A percentile compares a stretch with the other conserved stretches of the same genome.
These are phyloP conservation scores for Populus hybrid DNA, from an alignment of 441 rosid genomes.

Conservation along the genomic window DNA sequence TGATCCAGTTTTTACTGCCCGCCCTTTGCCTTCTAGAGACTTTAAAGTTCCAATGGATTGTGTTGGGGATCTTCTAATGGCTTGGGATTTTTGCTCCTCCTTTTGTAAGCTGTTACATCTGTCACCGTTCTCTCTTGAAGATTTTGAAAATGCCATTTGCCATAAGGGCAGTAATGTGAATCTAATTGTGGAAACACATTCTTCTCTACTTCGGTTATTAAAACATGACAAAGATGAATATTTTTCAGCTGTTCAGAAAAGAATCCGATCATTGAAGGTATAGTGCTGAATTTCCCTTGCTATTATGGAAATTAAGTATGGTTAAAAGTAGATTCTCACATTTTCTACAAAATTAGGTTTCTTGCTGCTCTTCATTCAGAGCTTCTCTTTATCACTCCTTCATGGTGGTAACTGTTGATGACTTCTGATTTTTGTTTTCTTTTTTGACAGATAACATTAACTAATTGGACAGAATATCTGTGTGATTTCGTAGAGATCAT, in stretches of 20 bases:
- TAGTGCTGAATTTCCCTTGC: neutral
- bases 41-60: conserved; percentile 73
- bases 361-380: neutral
- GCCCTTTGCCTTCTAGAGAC: conserved; percentile 80
- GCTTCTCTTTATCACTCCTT: conserved; percentile 9
- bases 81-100: conserved; percentile 96
- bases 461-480: conserved; percentile 85
- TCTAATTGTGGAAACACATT: conserved; percentile 80
- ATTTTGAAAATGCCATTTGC: conserved; percentile 89
- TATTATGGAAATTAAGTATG: neutral
- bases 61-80: conserved; percentile 87
- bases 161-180: conserved; percentile 75
- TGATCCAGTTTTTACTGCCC: conserved; percentile 66
- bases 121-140: conserved; percentile 80
- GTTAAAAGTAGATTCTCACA: neutral
- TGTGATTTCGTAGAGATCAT: conserved; percentile 82
- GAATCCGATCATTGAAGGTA: conserved; percentile 69
- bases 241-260: conserved; percentile 42
- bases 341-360: neutral
- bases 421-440: conserved; percentile 22
- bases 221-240: conserved; percentile 49
- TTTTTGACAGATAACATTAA: conserved; percentile 64
- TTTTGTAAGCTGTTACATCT: conserved; percentile 70
- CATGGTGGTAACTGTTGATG: conserved; percentile 17
- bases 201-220: conserved; percentile 73